Percentiles rank a stretch among this genome's conserved stretches.
These are phyloP conservation scores for Terfezia boudieri DNA, from an alignment of 495 filamentous ascomycete genomes.

Conservation along the genomic window DNA sequence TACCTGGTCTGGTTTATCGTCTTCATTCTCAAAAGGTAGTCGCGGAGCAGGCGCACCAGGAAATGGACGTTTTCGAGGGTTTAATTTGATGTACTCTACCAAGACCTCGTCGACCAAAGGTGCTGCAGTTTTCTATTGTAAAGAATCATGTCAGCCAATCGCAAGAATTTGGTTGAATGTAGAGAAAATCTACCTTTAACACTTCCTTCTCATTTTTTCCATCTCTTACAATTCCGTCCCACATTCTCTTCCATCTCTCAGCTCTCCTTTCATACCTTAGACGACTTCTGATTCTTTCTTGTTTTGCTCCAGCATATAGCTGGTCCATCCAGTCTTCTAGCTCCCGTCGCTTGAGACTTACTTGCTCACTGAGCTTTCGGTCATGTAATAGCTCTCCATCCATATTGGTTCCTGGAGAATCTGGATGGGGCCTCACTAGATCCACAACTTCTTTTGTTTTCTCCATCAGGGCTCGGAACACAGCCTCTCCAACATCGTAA, in stretches of 20 bases:
- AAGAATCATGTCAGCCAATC: too few species aligned
- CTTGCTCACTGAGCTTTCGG: neutral
- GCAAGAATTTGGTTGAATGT: neutral
- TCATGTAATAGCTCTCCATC: neutral
- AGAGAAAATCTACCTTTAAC: neutral
- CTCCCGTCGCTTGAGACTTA: neutral
- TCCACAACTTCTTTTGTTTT: neutral
- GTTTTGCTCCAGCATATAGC: neutral
- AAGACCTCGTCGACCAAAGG: neutral
- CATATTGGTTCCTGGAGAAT: neutral
- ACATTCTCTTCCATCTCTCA: neutral
- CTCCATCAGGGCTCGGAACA: neutral
- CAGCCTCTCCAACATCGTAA: neutral
- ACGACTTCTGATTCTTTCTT: neutral
- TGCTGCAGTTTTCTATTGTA: neutral
- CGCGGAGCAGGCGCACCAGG: neutral
- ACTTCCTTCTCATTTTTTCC: neutral
- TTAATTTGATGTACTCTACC: neutral
- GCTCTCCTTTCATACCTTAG: neutral
- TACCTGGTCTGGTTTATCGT: neutral
- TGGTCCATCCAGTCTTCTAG: neutral
- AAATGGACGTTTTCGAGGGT: neutral
- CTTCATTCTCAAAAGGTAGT: neutral
- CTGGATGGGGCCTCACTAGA: neutral
- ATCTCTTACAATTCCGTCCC: neutral